Base-by-base conservation (phyloP, 2,329 filamentous ascomycete species). In the Pyrenochaeta sp. region DNA sequence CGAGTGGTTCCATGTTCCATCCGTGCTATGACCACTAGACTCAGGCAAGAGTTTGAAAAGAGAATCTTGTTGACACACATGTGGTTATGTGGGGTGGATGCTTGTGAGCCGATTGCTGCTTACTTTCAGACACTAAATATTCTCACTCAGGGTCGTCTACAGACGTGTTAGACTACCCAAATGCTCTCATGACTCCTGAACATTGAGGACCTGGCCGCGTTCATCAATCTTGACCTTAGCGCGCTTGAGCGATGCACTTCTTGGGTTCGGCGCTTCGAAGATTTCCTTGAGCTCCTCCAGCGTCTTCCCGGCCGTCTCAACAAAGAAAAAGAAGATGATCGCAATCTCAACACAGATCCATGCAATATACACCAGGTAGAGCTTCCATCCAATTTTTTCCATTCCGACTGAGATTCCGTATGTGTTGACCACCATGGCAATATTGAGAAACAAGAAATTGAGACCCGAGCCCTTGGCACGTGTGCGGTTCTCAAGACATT, bases 401-500 rank as follows among this genome's bases (percentile, higher is more conserved):
- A 75, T 74, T 9, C 70, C 73, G 6, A 74, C 64, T 1, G 68
- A 67, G 27, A 74, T 74, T 13, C 72, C 73, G 39, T 71, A 75
- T 7, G 72, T 74, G 50, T 74, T 75, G 42, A 74, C 71, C 7
- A 74, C 62, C 68, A 74, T 72, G 46, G 72, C 71, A 15, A 75
- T 61, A 58, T 74, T 75, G 40, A 74, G 58, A 63, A 74, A 74
- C 12, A 75, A 55, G 56, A 72, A 74, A 52, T 74, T 74, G n/a
- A 71, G 56, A 25, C 72, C 72, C 15, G 70, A 72, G 1, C 73
- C 73, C 54, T 79, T 79, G 13, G 75, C 77, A 40, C 77, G 70
- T 5, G 74, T 79, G 32, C 73, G 67, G 67, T 77, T 78, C 54
- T 77, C 74, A 8, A 79, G 68, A 54, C 72, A 75, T 32, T 79